Evolutionary conservation across 2,329 filamentous ascomycete species (phyloP).

Genomic region (Cladosporium sp.): DNA sequence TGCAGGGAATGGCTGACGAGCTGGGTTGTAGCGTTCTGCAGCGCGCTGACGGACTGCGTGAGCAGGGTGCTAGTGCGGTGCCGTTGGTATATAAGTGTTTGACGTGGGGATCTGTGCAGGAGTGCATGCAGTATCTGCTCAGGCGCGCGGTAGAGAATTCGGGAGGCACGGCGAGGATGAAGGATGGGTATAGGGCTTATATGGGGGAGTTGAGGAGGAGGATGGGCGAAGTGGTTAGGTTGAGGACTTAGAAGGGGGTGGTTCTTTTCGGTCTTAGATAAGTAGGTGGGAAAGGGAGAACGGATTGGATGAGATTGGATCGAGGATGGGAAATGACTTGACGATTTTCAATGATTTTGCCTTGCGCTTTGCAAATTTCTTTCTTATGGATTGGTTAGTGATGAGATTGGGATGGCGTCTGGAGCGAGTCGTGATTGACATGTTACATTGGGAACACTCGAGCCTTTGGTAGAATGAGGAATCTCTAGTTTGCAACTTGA

Average conservation of each 20-base stretch:
- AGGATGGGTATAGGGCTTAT: constrained; percentile 23
- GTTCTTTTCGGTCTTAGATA: too few species aligned
- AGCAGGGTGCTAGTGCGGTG: constrained; percentile 34
- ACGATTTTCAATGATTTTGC: background rate
- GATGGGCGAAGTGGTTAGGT: background rate
- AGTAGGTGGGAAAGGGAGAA: background rate
- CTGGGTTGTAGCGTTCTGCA: constrained; percentile 64
- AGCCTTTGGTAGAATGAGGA: too few species aligned
- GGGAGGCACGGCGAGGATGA: constrained; percentile 58
- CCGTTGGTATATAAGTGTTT: constrained; percentile 56
- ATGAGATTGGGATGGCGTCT: too few species aligned
- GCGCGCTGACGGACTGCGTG: constrained; percentile 39
- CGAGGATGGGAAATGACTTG: background rate
- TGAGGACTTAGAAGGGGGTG: background rate
- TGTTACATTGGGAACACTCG: too few species aligned
- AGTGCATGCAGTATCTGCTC: constrained; percentile 78
- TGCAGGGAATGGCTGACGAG: constrained; percentile 96
- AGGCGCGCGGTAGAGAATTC: constrained; percentile 61
- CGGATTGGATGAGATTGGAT: background rate
- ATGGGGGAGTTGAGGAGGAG: constrained; percentile 17
- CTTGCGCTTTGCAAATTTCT: background rate
- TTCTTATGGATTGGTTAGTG: background rate
- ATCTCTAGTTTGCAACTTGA: too few species aligned
- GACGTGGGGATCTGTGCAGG: constrained; percentile 60
- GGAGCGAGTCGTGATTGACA: too few species aligned